Evolutionary conservation across 148 eudicot genomes (phyloP), one percentile per base, ranked within the genome.

Genomic region (Hydrangea macrophylla): DNA sequence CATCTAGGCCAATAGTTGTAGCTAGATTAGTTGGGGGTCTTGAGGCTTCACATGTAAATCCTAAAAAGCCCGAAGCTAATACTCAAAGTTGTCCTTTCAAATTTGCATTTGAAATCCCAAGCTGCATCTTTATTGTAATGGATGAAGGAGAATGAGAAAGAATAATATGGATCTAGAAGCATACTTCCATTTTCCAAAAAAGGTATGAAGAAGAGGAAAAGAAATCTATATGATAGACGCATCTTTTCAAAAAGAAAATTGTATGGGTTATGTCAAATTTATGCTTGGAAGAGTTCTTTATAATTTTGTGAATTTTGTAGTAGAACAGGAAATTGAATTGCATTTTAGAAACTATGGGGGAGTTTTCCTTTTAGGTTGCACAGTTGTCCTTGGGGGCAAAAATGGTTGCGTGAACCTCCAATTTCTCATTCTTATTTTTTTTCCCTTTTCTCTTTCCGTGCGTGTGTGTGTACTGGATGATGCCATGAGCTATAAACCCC

Each of bases 261-360:
- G n/a, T n/a, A n/a, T n/a, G n/a, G n/a, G n/a, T n/a, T 24, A 42
- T 45, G 36, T 22, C 6, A 20, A 7, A 36, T 64, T 48, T 25
- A 30, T 39, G 24, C 20, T 9, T 13, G 27, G 23, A 23, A 53
- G 7, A 9, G 6, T 13, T 11, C 59, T 12, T 25, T 45, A 20
- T 10, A 28, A n/a, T 42, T 62, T 36, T 17, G 66, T 62, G 22
- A 40, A 24, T 26, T 17, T 53, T 64, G 68, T 23, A 65, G 53
- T 15, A 33, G 26, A 50, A 50, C 25, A 48, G 23, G 53, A 15
- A 4, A 42, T n/a, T n/a, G n/a, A 7, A 24, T 3, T 24, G 20
- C 2, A 25, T n/a, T 15, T 25, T 13, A 18, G 45, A 37, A 15
- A 27, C 32, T 44, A 31, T 18, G 28, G 28, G 11, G 37, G 7